Base-by-base conservation (phyloP, 768 basidiomycete species). In the Russula griseocarnosa region DNA sequence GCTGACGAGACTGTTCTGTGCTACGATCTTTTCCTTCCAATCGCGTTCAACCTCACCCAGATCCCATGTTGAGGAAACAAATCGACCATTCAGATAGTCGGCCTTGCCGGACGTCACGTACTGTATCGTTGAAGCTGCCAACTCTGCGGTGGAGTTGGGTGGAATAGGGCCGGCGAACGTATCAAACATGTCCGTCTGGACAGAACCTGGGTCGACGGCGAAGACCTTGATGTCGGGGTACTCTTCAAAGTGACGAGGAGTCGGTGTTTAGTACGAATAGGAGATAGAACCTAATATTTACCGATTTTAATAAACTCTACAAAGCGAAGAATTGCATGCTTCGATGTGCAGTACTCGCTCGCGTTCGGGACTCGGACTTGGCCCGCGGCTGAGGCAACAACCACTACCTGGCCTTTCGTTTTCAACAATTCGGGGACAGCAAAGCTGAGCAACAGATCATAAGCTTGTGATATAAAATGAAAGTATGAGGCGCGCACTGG, bases 331-430 rank as follows among this genome's bases (percentile, higher is more conserved):
- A 66, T 24, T 0, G 62, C 61, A 7, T 49, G 46, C 40, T 66
- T 66, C 3, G 66, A 62, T 5, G 42, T 46, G 42, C 47, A 64
- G 34, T 64, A 67, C 28, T 65, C 58, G 26, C 66, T 67, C n/a
- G 14, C 24, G 9, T 20, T 46, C 9, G 62, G 47, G 22, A 38
- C 3, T 34, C 66, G 57, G 0, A 42, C 7, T 38, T 55, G 57
- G 3, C 53, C 57, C 13, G 46, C 57, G 5, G 0, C 20, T 2
- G 61, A 63, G 10, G 20, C 18, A 5, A 51, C 0, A 14, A 59
- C 20, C 3, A 63, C 34, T 8, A 56, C 10, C 46, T 60, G 58
- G 26, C 62, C 66, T 7, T 59, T 58, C 10, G 57, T 51, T 28
- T 63, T 63, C 14, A 54, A 8, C 13, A 66, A 34, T 22, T 63